These are phyloP conservation scores for Thelonectria rubi DNA, from an alignment of 2,329 filamentous ascomycete genomes.

Conservation along the genomic window DNA sequence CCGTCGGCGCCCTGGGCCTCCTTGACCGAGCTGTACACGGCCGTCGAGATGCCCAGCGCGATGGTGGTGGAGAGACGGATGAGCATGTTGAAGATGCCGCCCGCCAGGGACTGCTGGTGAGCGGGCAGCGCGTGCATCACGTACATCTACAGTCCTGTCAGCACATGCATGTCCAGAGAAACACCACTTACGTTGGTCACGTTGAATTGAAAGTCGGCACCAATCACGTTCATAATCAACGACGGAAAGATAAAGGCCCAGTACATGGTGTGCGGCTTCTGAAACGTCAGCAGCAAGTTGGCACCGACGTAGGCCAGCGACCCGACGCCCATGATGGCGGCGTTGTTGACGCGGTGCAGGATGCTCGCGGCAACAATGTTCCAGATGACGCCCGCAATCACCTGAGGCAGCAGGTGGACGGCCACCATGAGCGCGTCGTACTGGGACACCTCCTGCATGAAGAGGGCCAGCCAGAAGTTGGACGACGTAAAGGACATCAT, in stretches of 20 bases:
- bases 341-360: conserved; percentile 71
- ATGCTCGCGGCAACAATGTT: conserved; percentile 70
- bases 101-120: conserved; percentile 71
- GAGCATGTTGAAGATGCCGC: conserved; percentile 74
- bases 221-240: conserved; percentile 68
- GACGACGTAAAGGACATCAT: conserved; percentile 70
- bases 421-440: conserved; percentile 67
- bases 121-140: conserved; percentile 71
- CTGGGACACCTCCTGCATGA: conserved; percentile 66
- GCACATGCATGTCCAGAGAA: neutral
- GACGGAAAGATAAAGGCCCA: conserved; percentile 73
- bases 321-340: conserved; percentile 63
- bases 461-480: conserved; percentile 71
- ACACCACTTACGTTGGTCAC: conserved; percentile 66
- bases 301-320: conserved; percentile 51
- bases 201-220: conserved; percentile 76
- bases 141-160: conserved; percentile 64
- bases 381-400: conserved; percentile 68
- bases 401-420: conserved; percentile 71
- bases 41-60: conserved; percentile 69
- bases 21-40: conserved; percentile 62
- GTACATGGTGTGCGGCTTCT: conserved; percentile 64
- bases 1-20: conserved; percentile 29
- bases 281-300: conserved; percentile 64
- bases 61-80: conserved; percentile 68